A percentile compares a stretch with the other conserved stretches of the same genome.
Evolutionary conservation across 2,329 filamentous ascomycete genomes (phyloP).

Genomic region (Aspergillus bombycis): DNA sequence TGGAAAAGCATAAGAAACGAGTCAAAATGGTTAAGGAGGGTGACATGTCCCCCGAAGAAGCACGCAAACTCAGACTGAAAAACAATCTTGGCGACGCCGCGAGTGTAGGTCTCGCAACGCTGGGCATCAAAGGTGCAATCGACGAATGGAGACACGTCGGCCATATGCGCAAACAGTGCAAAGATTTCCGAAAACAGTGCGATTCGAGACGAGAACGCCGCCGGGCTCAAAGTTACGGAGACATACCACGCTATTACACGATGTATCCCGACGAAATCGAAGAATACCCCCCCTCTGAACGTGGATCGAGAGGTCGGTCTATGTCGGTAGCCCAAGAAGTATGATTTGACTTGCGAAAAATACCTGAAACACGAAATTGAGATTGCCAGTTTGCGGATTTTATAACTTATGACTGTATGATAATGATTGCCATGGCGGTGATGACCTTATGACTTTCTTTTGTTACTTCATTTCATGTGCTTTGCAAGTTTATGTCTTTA

Average conservation of each 20-base stretch:
- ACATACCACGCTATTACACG: conserved; percentile 17
- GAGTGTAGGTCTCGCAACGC: conserved; percentile 67
- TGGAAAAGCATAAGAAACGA: conserved; percentile 66
- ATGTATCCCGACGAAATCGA: conserved; percentile 38
- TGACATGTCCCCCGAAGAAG: conserved; percentile 65
- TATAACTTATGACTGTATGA: neutral
- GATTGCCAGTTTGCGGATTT: neutral
- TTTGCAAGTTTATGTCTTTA: neutral
- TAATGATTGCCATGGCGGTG: neutral
- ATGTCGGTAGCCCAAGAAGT: conserved; percentile 16
- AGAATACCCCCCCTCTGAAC: conserved; percentile 17
- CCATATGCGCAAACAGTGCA: conserved; percentile 60
- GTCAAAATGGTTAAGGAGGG: conserved; percentile 64
- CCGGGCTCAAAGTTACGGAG: conserved; percentile 29
- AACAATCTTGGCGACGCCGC: conserved; percentile 66
- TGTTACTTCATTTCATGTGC: conserved; percentile 1
- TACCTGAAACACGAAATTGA: neutral
- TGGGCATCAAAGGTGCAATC: conserved; percentile 69
- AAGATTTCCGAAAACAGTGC: conserved; percentile 57
- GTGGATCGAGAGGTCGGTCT: conserved; percentile 13
- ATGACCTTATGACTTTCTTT: neutral
- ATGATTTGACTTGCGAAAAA: neutral
- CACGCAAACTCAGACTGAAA: conserved; percentile 64
- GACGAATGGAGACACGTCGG: conserved; percentile 70
- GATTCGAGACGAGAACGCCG: conserved; percentile 48